Conservation (phyloP, 2,329 filamentous ascomycete genomes). For the Diaporthe australafricana region DNA sequence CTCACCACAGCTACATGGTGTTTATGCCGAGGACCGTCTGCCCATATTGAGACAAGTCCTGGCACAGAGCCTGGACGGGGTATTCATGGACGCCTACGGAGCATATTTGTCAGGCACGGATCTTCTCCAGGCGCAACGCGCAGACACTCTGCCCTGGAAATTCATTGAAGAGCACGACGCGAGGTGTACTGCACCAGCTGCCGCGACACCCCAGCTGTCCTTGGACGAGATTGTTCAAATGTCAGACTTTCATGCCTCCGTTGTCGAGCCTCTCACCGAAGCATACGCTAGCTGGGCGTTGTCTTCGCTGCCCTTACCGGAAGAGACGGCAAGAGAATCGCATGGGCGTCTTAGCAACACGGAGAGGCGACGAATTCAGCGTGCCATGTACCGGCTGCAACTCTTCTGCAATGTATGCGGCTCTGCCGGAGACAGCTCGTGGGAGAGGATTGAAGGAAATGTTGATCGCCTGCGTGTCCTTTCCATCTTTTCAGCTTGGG, state of each 20-base stretch:
- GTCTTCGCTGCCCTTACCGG: background rate
- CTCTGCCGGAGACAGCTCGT: background rate
- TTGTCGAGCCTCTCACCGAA: slow-evolving; percentile 36
- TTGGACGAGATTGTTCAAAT: slow-evolving; percentile 33
- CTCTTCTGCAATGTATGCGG: slow-evolving; percentile 32
- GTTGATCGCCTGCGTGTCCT: no score
- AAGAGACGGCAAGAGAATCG: background rate
- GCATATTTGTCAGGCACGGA: background rate
- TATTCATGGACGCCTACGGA: background rate
- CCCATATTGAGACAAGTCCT: background rate
- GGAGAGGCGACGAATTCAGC: slow-evolving; percentile 28
- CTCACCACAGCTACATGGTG: slow-evolving; percentile 5
- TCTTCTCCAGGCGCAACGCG: background rate
- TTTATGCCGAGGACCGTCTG: background rate
- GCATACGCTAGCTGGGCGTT: slow-evolving; percentile 35
- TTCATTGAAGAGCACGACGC: background rate
- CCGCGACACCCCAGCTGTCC: background rate
- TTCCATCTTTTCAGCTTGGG: no score
- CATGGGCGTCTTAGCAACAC: slow-evolving; percentile 16
- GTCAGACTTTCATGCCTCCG: slow-evolving; percentile 29
- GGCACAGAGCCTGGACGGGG: background rate
- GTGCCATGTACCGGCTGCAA: slow-evolving; percentile 31
- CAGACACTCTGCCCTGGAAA: background rate
- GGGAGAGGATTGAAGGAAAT: no score
- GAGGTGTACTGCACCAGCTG: background rate